Evolutionary conservation across 2,329 filamentous ascomycete genomes (phyloP).

Genomic region (Exophiala viscosa): DNA sequence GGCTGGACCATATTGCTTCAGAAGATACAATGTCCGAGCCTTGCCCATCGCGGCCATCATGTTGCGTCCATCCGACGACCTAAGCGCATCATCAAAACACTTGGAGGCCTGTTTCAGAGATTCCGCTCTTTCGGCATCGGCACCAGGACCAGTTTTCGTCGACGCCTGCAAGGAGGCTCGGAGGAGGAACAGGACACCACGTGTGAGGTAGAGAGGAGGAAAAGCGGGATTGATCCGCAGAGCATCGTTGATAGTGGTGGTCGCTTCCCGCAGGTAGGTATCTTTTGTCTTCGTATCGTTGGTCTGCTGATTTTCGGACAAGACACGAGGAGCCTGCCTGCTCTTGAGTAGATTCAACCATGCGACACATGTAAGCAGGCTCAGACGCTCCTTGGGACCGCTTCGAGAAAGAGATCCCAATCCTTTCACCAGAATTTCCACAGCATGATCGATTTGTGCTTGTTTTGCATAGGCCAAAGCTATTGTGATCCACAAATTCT

Average conservation of each 20-base stretch:
- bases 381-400: slow-evolving; percentile 68
- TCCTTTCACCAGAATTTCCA: slow-evolving; percentile 68
- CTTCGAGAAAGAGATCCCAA: slow-evolving; percentile 66
- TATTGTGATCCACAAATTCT: slow-evolving; percentile 97
- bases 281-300: slow-evolving; percentile 87
- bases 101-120: slow-evolving; percentile 81
- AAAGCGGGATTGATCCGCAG: slow-evolving; percentile 89
- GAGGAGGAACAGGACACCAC: slow-evolving; percentile 82
- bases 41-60: slow-evolving; percentile 90
- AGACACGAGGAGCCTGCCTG: slow-evolving; percentile 69
- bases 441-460: slow-evolving; percentile 80
- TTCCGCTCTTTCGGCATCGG: slow-evolving; percentile 67
- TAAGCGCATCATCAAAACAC: slow-evolving; percentile 89
- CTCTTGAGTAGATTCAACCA: slow-evolving; percentile 92
- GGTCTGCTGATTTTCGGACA: slow-evolving; percentile 60
- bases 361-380: slow-evolving; percentile 74
- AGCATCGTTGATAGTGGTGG: slow-evolving; percentile 89
- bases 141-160: slow-evolving; percentile 61
- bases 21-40: slow-evolving; percentile 78
- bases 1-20: slow-evolving; percentile 81
- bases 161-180: slow-evolving; percentile 79
- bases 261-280: slow-evolving; percentile 85
- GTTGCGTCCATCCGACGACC: slow-evolving; percentile 79
- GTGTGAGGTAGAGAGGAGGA: slow-evolving; percentile 83
- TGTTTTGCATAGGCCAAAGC: slow-evolving; percentile 95